A percentile compares a stretch with the other conserved stretches of the same genome.
These are phyloP conservation scores for Bocquillonia castaneifolia DNA, from an alignment of 441 rosid species.

Conservation along the genomic window DNA sequence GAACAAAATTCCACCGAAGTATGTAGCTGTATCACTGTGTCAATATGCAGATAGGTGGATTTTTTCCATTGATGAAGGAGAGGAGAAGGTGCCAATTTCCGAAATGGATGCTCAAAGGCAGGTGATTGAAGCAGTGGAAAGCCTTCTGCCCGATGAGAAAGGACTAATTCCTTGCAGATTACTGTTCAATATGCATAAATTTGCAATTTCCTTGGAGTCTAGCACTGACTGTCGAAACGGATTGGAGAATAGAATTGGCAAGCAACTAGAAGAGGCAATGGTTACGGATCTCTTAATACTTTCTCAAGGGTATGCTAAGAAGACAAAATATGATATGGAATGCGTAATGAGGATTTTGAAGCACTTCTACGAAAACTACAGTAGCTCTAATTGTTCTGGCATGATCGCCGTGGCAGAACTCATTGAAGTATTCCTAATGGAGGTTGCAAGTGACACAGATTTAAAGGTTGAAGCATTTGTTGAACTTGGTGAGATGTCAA, in stretches of 20 bases:
- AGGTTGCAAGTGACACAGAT: conserved; percentile 45
- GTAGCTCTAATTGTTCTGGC: conserved; percentile 27
- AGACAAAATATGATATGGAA: conserved; percentile 48
- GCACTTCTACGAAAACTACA: conserved; percentile 44
- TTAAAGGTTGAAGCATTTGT: conserved; percentile 45
- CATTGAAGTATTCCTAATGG: conserved; percentile 55
- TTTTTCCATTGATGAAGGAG: conserved; percentile 24
- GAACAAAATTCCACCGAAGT: conserved; percentile 36
- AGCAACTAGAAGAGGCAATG: conserved; percentile 61
- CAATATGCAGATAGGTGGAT: conserved; percentile 48
- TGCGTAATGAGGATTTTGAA: conserved; percentile 54
- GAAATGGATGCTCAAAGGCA: conserved; percentile 39
- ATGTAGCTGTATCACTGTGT: conserved; percentile 53
- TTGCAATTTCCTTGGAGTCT: conserved; percentile 43
- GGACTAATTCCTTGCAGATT: conserved; percentile 50
- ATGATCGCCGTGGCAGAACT: conserved; percentile 51
- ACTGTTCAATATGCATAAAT: conserved; percentile 48
- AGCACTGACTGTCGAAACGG: conserved; percentile 52
- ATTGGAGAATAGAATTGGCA: conserved; percentile 65
- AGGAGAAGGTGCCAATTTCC: conserved; percentile 30
- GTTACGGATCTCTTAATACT: conserved; percentile 54
- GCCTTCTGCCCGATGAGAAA: conserved; percentile 50
- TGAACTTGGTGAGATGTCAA: conserved; percentile 45
- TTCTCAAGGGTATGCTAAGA: conserved; percentile 42
- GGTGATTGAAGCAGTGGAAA: conserved; percentile 58